phyloP scores from a whole-genome alignment of 2,329 filamentous ascomycete genomes.

The Sarocladium oryzae region DNA sequence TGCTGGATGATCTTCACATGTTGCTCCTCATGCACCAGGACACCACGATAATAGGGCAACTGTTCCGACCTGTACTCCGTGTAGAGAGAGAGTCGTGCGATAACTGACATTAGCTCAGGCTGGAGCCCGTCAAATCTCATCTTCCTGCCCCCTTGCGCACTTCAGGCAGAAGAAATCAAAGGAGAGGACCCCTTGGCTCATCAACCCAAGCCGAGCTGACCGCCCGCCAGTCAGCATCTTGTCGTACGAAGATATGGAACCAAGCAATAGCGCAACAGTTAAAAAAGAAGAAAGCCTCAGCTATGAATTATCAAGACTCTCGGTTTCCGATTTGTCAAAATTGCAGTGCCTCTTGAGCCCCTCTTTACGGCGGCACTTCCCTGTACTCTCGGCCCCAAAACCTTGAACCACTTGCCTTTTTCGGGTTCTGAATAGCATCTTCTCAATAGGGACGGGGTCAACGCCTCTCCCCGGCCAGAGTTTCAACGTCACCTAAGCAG shows the following conservation, averaged over 20 bases:
- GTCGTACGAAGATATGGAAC: background rate
- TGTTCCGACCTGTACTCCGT: no score
- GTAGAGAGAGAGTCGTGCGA: no score
- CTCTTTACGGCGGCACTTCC: background rate
- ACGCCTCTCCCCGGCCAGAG: background rate
- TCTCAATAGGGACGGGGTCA: conserved; percentile 1
- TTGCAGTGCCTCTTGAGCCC: background rate
- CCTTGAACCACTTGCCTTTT: conserved; percentile 1
- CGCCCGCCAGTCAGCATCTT: no score
- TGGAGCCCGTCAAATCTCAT: background rate
- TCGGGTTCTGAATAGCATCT: conserved; percentile 8
- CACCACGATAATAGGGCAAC: no score
- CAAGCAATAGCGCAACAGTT: background rate
- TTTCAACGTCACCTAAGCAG: background rate
- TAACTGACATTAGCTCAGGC: background rate
- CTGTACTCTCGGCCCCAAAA: background rate
- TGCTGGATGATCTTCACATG: no score
- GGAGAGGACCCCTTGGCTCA: no score
- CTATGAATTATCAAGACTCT: background rate
- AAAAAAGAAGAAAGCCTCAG: background rate
- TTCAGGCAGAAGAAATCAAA: no score
- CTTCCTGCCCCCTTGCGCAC: no score
- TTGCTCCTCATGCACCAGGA: no score
- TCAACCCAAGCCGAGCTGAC: no score
- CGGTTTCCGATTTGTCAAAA: background rate